phyloP scores from a whole-genome alignment of 2,329 filamentous ascomycete genomes.

The Ophiocordyceps unilateralis region DNA sequence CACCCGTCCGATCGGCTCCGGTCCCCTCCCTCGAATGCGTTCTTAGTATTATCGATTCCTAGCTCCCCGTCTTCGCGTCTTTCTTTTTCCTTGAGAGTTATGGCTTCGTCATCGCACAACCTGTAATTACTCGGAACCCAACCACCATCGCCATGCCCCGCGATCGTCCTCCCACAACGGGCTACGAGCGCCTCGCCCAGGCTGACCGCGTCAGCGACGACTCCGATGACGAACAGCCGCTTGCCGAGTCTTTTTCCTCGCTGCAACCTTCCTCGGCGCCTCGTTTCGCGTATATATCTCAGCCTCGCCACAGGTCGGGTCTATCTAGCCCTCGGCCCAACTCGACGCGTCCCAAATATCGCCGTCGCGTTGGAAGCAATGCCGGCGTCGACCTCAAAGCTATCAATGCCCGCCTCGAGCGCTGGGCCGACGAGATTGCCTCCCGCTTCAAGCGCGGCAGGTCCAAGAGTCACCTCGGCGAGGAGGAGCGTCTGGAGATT shows the following conservation, averaged over 20 bases:
- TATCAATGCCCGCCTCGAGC: slow-evolving; percentile 86
- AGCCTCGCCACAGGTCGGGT: slow-evolving; percentile 41
- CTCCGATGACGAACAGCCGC: slow-evolving; percentile 44
- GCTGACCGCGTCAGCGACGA: slow-evolving; percentile 61
- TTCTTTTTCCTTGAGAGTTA: neutral
- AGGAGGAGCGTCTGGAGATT: slow-evolving; percentile 83
- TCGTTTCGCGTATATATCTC: slow-evolving; percentile 46
- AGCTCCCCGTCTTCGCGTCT: neutral
- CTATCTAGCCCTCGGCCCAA: slow-evolving; percentile 36
- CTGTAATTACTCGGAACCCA: too few species aligned
- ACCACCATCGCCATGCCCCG: slow-evolving; percentile 40
- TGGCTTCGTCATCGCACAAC: slow-evolving; percentile 1
- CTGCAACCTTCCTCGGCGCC: slow-evolving; percentile 40
- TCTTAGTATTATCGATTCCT: neutral
- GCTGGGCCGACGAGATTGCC: slow-evolving; percentile 96
- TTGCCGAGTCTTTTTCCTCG: slow-evolving; percentile 32
- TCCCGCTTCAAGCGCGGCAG: slow-evolving; percentile 84
- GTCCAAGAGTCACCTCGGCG: slow-evolving; percentile 51
- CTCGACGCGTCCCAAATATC: slow-evolving; percentile 22
- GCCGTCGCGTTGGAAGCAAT: slow-evolving; percentile 43
- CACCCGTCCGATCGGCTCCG: neutral
- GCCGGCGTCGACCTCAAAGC: slow-evolving; percentile 94
- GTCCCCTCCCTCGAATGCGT: neutral
- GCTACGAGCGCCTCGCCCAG: slow-evolving; percentile 72
- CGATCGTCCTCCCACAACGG: slow-evolving; percentile 54